Evolutionary conservation across 139 green algal genomes (phyloP), one percentile per base, ranked within the genome.

Genomic region (Coelastrella sp.): DNA sequence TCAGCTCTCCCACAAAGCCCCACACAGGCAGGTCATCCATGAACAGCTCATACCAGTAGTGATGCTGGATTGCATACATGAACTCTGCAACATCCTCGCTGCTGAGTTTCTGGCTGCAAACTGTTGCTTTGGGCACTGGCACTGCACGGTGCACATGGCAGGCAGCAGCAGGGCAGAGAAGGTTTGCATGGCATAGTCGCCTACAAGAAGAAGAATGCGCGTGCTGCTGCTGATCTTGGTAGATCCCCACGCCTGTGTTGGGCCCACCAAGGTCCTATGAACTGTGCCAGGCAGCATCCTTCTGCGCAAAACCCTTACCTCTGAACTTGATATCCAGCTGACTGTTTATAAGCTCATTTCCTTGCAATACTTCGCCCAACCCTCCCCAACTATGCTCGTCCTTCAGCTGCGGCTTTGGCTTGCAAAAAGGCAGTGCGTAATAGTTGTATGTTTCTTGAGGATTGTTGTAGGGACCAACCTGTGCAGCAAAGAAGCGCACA

Each of bases 391-490:
- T 97, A 89, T 98, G 98, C 80, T 95, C 90, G 0, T 95, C 90
- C 80, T 95, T 95, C 61, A 94, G 68, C 6, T 85, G 82, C 1
- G 90, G 87, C 1, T 87, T 82, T 19, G 94, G 93, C 80, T 96
- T 96, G 93, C 98, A 99, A 93, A 98, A 99, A 0, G 98, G 98
- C 68, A 99, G 94, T 85, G 94, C 93, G 91, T 98, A 97, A 88
- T 99, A 99, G 90, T 99, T 99, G 96, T 99, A 99, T 11, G 98
- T 99, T 87, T 99, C 97, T 87, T 90, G 93, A 8, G 98, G 98
- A 90, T 99, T 99, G 93, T 99, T 99, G 93, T 99, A 98, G 0
- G 97, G 97, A 15, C 96, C 96, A 7, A 99, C 98, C 68, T 76
- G 68, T 8, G 8, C 15, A 27, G 35, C 19, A 25, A 24, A n/a